Percentiles rank a stretch among this genome's conserved stretches.
phyloP scores from a whole-genome alignment of 306 rosid genomes.

The Lablab purpureus region DNA sequence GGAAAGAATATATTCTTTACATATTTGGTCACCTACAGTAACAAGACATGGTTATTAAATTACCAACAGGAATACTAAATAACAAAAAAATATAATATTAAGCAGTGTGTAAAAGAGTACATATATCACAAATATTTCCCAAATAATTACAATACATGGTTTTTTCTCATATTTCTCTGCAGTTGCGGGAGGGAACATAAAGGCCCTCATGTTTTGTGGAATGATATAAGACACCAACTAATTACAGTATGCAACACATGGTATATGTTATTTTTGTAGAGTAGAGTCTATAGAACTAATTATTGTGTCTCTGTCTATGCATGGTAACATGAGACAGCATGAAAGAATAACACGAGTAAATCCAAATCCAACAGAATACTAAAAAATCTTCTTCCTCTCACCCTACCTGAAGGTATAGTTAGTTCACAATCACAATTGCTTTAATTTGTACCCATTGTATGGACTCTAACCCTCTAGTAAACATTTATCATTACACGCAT shows the following conservation, averaged over 20 bases:
- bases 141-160: background rate
- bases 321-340: background rate
- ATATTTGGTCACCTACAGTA: too few species aligned
- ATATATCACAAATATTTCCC: too few species aligned
- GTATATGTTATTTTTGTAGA: background rate
- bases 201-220: background rate
- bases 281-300: background rate
- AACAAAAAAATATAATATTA: too few species aligned
- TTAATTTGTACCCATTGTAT: background rate
- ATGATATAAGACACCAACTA: background rate
- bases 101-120: too few species aligned
- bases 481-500: conserved; percentile 1
- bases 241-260: background rate
- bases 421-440: conserved; percentile 1
- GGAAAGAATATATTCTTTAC: too few species aligned
- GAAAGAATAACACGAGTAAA: background rate
- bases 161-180: background rate
- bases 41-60: too few species aligned
- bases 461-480: background rate
- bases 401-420: background rate
- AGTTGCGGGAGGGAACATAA: background rate
- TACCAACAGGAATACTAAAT: too few species aligned
- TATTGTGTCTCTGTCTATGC: background rate
- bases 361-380: background rate
- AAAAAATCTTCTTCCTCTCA: conserved; percentile 4